A percentile compares a stretch with the other conserved stretches of the same genome.
phyloP scores from a whole-genome alignment of 2,329 filamentous ascomycete species.

The Aspergillus piperis region DNA sequence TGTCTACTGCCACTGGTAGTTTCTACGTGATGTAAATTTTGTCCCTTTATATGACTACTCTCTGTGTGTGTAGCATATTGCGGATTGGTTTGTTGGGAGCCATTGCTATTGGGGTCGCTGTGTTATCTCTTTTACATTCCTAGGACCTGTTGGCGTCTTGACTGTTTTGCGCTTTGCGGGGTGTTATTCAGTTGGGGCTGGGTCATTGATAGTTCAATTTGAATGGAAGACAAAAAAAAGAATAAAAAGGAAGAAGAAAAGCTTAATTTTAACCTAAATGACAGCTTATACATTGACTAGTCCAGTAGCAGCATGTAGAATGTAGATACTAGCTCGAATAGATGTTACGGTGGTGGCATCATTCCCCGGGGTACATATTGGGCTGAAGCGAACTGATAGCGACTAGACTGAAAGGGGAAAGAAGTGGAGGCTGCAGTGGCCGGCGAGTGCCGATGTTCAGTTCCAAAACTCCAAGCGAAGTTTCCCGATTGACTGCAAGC shows the following conservation, averaged over 20 bases:
- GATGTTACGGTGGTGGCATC: neutral
- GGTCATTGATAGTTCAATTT: neutral
- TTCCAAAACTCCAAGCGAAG: neutral
- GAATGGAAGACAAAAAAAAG: no score
- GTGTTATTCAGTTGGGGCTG: neutral
- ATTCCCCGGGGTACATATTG: no score
- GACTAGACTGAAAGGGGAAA: neutral
- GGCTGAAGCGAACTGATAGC: neutral
- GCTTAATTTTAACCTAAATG: neutral
- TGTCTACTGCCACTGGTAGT: constrained; percentile 1
- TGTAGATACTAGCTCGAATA: neutral
- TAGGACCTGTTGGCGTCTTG: constrained; percentile 4
- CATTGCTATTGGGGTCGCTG: neutral
- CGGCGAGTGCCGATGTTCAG: constrained; percentile 6
- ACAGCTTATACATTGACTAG: no score
- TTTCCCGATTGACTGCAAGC: constrained; percentile 5
- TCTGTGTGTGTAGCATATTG: constrained; percentile 5
- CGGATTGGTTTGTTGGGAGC: neutral
- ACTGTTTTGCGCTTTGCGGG: constrained; percentile 2
- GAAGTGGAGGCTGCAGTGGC: neutral
- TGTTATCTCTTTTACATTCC: neutral
- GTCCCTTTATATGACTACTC: constrained; percentile 1
- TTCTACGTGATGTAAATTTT: constrained; percentile 3
- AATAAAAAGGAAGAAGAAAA: neutral
- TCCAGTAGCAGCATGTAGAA: no score